Evolutionary conservation across 768 basidiomycete genomes (phyloP), one percentile per base, ranked within the genome.

Genomic region (Leucocoprinus sp.): DNA sequence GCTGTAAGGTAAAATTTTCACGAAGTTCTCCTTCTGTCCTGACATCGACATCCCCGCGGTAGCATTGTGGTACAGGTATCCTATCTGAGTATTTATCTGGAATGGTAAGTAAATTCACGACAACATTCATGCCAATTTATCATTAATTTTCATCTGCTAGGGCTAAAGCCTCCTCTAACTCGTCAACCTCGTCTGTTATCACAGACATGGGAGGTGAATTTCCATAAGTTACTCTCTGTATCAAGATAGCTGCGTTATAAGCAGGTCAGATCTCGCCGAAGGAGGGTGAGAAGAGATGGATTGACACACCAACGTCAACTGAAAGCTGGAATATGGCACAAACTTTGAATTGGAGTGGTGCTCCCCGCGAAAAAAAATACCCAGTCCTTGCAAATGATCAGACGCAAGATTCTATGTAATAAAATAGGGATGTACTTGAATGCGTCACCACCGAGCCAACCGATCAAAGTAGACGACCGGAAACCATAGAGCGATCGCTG

Each of bases 261-360:
- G 48, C 37, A 49, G 52, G 45, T 49, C 45, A 52, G 37, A 28
- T n/a, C 26, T 17, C 9, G 29, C 27, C 51, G 40, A 35, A 41
- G 6, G 31, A 8, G 9, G 27, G n/a, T 17, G 12, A 15, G 31
- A 23, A 43, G 26, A 36, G 47, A 37, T 46, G 35, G 29, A 5
- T 21, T 18, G 18, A 62, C 84, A 52, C 50, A 87, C 88, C 82
- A 51, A 75, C 57, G 62, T 92, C 89, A 33, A 91, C 64, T 1
- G 84, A 84, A 36, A 92, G 63, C 58, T 92, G 90, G 58, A 91
- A 91, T 48, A 91, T 70, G 4, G 85, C 82, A 53, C 89, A 91
- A 31, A 77, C 75, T 60, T 84, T 81, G 70, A 92, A 92, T 54
- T 87, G 89, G 40, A 92, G 55, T 1, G 86, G 83, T 0, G 81